Conservation (phyloP, 257 asterid genomes). For the Nyctanthes arbortristis region DNA sequence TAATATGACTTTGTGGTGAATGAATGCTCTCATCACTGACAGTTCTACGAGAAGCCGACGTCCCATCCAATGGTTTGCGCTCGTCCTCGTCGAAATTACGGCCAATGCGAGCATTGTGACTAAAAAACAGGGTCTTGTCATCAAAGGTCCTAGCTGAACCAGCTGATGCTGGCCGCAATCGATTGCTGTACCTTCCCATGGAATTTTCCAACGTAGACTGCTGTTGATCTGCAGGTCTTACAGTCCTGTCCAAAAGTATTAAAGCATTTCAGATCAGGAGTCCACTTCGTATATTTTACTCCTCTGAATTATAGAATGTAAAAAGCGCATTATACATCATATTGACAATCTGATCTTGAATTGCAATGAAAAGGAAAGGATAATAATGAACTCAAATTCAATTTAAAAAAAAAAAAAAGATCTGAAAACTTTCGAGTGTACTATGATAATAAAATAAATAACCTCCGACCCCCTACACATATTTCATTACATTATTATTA, state of each 20-base stretch:
- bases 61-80: conserved; percentile 89
- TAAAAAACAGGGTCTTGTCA: conserved; percentile 69
- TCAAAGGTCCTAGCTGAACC: conserved; percentile 69
- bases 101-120: conserved; percentile 59
- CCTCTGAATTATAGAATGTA: background rate
- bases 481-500: background rate
- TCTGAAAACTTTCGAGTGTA: too few relatives aligned
- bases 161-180: conserved; percentile 84
- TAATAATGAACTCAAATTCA: background rate
- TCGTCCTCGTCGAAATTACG: conserved; percentile 95
- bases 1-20: conserved; percentile 38
- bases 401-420: too few relatives aligned
- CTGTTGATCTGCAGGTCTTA: conserved; percentile 68
- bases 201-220: conserved; percentile 71
- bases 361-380: background rate
- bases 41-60: conserved; percentile 72
- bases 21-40: conserved; percentile 64
- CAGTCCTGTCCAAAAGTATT: conserved; percentile 45
- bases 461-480: too few relatives aligned
- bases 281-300: background rate
- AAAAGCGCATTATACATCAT: conserved; percentile 1
- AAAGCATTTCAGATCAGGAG: conserved; percentile 7
- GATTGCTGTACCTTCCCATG: conserved; percentile 61
- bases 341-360: background rate
- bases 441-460: too few relatives aligned